Conservation (phyloP, 768 basidiomycete species). For the Brasilioporus rufonigricans region DNA sequence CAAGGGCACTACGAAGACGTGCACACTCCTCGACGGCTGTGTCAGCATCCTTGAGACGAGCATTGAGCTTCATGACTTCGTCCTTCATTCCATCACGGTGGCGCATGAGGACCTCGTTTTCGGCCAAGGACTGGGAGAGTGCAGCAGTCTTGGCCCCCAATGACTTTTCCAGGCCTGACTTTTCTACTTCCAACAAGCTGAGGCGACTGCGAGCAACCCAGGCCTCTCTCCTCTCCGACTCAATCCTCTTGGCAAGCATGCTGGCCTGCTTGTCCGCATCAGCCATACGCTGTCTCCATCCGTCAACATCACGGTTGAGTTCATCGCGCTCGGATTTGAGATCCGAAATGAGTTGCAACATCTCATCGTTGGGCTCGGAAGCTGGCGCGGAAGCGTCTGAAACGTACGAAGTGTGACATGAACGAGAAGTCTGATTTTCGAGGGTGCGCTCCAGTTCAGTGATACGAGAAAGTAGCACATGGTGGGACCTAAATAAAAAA, state of each 20-base stretch:
- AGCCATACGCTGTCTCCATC: constrained; percentile 75
- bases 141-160: constrained; percentile 36
- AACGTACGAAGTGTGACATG: constrained; percentile 50
- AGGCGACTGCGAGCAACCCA: constrained; percentile 80
- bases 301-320: constrained; percentile 82
- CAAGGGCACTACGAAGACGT: constrained; percentile 31
- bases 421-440: constrained; percentile 42
- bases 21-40: constrained; percentile 24
- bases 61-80: constrained; percentile 27
- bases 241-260: constrained; percentile 65
- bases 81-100: constrained; percentile 32
- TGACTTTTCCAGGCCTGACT: constrained; percentile 50
- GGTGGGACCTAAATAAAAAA: constrained; percentile 84
- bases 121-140: constrained; percentile 29
- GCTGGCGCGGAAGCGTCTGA: constrained; percentile 40
- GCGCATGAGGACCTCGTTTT: constrained; percentile 22
- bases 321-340: constrained; percentile 89
- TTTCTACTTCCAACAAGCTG: constrained; percentile 66
- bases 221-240: constrained; percentile 76
- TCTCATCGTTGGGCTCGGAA: constrained; percentile 68
- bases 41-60: constrained; percentile 32
- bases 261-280: constrained; percentile 72
- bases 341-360: constrained; percentile 71
- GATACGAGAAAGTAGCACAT: constrained; percentile 78
- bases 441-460: constrained; percentile 73